These are phyloP conservation scores for Ustulina deusta DNA, from an alignment of 2,329 filamentous ascomycete genomes.

Conservation along the genomic window DNA sequence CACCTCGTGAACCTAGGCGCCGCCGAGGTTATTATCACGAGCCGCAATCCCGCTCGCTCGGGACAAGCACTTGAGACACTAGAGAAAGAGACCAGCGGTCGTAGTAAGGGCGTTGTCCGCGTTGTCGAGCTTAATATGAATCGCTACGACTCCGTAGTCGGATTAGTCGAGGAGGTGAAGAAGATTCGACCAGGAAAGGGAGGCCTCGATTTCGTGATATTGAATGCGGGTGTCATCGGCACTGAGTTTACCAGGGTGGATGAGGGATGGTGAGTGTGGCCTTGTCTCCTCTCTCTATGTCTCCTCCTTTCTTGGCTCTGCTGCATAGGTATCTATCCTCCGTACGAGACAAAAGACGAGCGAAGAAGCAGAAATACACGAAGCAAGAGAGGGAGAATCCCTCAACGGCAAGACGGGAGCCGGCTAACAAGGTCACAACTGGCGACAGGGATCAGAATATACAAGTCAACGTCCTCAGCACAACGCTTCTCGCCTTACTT, in stretches of 20 bases:
- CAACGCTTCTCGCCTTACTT: constrained; percentile 63
- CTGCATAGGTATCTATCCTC: not conserved
- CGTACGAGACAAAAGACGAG: not conserved
- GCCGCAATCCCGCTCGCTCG: constrained; percentile 53
- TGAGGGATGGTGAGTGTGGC: constrained; percentile 47
- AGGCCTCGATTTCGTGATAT: constrained; percentile 45
- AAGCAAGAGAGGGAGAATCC: not conserved
- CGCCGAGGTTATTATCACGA: constrained; percentile 56
- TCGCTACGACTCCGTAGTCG: constrained; percentile 44
- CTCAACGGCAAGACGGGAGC: not conserved
- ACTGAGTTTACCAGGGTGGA: constrained; percentile 41
- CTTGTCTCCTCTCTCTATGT: not conserved
- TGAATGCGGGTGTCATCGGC: constrained; percentile 47
- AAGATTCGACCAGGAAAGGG: constrained; percentile 39
- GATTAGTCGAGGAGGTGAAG: constrained; percentile 43
- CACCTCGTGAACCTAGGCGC: constrained; percentile 57
- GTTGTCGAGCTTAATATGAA: constrained; percentile 47
- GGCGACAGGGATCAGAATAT: constrained; percentile 60
- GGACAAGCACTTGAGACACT: constrained; percentile 54
- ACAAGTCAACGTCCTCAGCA: constrained; percentile 71
- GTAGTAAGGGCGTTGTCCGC: constrained; percentile 41
- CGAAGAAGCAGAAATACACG: not conserved
- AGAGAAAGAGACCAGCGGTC: constrained; percentile 43
- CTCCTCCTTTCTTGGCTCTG: not conserved
- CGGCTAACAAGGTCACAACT: not conserved